Evolutionary conservation across 257 asterid genomes (phyloP), one percentile per base, ranked within the genome.

Genomic region (Solanum lycopersicoides): DNA sequence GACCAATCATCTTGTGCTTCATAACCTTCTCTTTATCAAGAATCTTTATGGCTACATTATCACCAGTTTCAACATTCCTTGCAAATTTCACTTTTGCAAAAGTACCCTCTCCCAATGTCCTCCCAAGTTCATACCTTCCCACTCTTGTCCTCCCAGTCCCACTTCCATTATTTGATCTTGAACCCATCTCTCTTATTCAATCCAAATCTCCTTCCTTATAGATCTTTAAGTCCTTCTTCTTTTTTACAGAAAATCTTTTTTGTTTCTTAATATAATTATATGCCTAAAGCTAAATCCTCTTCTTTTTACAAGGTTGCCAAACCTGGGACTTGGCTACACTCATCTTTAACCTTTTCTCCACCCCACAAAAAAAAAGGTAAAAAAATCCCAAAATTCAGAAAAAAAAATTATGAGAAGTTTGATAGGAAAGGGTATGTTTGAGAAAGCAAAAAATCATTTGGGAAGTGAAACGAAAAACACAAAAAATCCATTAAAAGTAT

Each of bases 241-340:
- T 59, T 76, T 34, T 72, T 14, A 4, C 12, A 39, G 76, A 41
- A 68, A 35, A 12, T 41, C 30, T 32, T 75, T 84, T 59, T 73
- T 3, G 2, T 69, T 42, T 14, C 85, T 72, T 86, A 83, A 65
- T 59, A 59, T 3, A 59, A 20, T 21, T 59, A 65, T 84, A 91
- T 69, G 84, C 45, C 20, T 30, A 21, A 86, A 82, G 37, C 91
- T 92, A 94, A 72, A 92, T 69, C 91, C 97, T 93, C 96, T 96
- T 96, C 97, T 96, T 96, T 91, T 96, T 96, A 88, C 98, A 95
- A 88, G 98, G 99, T 79, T 96, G 99, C 99, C 99, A 96, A 65
- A 96, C 98, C 88, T 94, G 99, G 71, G 98, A 95, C 96, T 96
- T 96, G 8, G 83, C 89, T 63, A 92, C 88, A 89, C 72, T 95